Percentiles rank a stretch among this genome's conserved stretches.
Conservation (phyloP, 768 basidiomycete species). For the Strobilomyces confusus region DNA sequence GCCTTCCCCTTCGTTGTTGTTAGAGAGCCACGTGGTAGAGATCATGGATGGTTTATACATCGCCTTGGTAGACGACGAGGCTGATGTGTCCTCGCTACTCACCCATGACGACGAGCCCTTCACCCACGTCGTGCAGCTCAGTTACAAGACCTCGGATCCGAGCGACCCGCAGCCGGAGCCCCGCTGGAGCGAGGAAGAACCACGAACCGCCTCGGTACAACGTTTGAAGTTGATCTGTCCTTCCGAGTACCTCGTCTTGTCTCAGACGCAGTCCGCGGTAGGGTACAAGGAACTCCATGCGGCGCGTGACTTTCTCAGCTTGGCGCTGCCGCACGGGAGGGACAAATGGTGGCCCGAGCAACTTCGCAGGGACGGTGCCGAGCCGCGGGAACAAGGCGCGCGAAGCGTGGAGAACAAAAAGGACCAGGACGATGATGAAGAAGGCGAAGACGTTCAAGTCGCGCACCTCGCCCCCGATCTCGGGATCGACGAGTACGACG, state of each 20-base stretch:
- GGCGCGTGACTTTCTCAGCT: conserved; percentile 42
- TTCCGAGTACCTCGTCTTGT: not conserved
- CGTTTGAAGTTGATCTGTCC: not conserved
- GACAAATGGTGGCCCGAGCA: not conserved
- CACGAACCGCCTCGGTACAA: not conserved
- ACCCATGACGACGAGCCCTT: conserved; percentile 11
- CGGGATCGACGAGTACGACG: not conserved
- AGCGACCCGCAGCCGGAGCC: not conserved
- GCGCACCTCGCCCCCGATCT: conserved; percentile 1
- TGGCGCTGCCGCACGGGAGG: conserved; percentile 34
- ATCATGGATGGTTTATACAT: conserved; percentile 16
- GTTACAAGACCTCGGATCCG: not conserved
- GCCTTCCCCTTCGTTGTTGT: not conserved
- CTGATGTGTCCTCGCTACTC: conserved; percentile 5
- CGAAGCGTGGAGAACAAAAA: not conserved
- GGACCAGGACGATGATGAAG: not conserved
- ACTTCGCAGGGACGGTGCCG: not conserved
- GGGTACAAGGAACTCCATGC: conserved; percentile 34
- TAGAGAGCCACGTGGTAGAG: conserved; percentile 8
- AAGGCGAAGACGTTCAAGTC: not conserved
- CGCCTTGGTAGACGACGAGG: conserved; percentile 15
- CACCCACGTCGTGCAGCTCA: conserved; percentile 21
- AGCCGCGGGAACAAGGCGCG: too few relatives aligned
- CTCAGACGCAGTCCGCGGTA: conserved; percentile 20
- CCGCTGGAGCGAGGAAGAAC: not conserved